Conservation (phyloP, 805 yeast genomes). For the Candida pseudoglaebosa region DNA sequence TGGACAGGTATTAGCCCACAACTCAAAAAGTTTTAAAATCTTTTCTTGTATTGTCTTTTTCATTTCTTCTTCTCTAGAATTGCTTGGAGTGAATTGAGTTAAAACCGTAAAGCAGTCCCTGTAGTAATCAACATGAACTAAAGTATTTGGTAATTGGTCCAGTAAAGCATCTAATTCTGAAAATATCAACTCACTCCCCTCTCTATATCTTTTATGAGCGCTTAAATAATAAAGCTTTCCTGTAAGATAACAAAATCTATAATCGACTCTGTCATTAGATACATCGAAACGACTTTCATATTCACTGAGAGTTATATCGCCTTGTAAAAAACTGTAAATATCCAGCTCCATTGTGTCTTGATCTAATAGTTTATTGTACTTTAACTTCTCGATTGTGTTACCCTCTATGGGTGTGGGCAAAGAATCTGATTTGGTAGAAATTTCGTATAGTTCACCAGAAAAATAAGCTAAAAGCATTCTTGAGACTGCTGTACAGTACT, state of each 20-base stretch:
- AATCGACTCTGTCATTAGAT: conserved; percentile 7
- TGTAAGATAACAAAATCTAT: background rate
- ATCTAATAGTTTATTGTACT: background rate
- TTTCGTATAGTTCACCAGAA: conserved; percentile 11
- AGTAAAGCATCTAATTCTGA: conserved; percentile 10
- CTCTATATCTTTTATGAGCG: background rate
- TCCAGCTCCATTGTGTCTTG: background rate
- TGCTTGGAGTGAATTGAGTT: background rate
- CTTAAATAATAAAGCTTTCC: background rate
- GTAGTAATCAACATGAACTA: conserved; percentile 20
- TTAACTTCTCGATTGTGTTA: background rate
- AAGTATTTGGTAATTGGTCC: conserved; percentile 16
- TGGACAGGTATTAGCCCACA: conserved; percentile 35
- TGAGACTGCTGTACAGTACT: conserved; percentile 11
- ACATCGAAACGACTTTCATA: conserved; percentile 4
- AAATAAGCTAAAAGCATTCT: conserved; percentile 13
- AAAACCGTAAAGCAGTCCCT: background rate
- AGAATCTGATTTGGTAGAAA: background rate
- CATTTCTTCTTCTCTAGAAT: conserved; percentile 6
- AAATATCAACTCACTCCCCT: conserved; percentile 9
- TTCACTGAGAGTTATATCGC: conserved; percentile 10
- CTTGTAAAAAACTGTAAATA: conserved; percentile 6
- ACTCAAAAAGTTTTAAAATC: conserved; percentile 21
- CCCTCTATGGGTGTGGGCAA: background rate
- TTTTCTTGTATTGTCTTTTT: conserved; percentile 19